These are phyloP conservation scores for Berberis thunbergii DNA, from an alignment of 164 flowering plant species.

Conservation along the genomic window DNA sequence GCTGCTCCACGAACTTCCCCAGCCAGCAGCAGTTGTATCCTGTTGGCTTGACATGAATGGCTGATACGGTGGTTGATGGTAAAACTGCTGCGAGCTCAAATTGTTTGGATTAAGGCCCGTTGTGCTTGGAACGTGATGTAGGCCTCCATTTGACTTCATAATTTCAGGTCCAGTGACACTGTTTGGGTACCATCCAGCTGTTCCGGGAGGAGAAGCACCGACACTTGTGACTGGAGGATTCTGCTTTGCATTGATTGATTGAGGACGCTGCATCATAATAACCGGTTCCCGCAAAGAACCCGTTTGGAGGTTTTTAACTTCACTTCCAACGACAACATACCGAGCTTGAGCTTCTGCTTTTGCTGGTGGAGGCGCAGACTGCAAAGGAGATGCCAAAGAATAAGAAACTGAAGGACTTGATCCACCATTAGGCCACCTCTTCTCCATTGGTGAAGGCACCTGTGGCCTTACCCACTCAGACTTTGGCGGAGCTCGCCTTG, in stretches of 20 bases:
- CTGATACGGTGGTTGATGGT: slow-evolving; percentile 35
- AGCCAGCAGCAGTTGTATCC: slow-evolving; percentile 18
- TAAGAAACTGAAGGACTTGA: slow-evolving; percentile 34
- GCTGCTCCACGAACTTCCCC: slow-evolving; percentile 24
- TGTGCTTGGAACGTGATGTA: slow-evolving; percentile 19
- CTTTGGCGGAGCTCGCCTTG: slow-evolving; percentile 36
- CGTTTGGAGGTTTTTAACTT: slow-evolving; percentile 31
- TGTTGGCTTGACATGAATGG: slow-evolving; percentile 16
- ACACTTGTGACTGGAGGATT: slow-evolving; percentile 15
- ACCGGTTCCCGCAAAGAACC: slow-evolving; percentile 55
- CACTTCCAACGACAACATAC: slow-evolving; percentile 33
- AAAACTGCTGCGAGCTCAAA: slow-evolving; percentile 27
- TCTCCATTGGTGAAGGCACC: slow-evolving; percentile 24
- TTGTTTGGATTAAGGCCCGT: slow-evolving; percentile 12
- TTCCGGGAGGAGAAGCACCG: slow-evolving; percentile 34
- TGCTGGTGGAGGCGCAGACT: slow-evolving; percentile 28
- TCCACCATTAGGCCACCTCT: slow-evolving; percentile 34
- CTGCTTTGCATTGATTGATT: slow-evolving; percentile 33
- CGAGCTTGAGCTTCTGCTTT: slow-evolving; percentile 14
- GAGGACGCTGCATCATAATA: slow-evolving; percentile 72
- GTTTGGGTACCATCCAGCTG: slow-evolving; percentile 37
- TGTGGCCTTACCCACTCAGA: slow-evolving; percentile 30
- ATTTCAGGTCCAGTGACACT: slow-evolving; percentile 24
- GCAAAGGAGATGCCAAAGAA: slow-evolving; percentile 35
- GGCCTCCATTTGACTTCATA: slow-evolving; percentile 28